phyloP scores from a whole-genome alignment of 148 eudicot species.

The Vaccinium corymbosum region DNA sequence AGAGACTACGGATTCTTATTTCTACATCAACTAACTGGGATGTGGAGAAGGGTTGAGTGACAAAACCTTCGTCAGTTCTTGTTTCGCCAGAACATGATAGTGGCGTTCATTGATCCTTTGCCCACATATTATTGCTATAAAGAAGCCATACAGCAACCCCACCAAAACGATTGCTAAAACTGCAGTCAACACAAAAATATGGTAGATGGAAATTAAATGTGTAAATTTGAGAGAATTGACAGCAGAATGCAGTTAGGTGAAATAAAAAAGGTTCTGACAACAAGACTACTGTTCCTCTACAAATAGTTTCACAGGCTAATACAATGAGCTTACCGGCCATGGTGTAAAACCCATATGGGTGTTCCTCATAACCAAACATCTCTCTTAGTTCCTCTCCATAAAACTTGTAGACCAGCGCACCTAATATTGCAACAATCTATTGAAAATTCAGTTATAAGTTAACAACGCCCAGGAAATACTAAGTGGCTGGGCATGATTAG shows the following conservation, averaged over 20 bases:
- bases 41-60: not conserved
- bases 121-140: constrained; percentile 97
- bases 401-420: constrained; percentile 80
- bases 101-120: constrained; percentile 96
- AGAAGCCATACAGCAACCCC: constrained; percentile 98
- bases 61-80: constrained; percentile 92
- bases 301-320: not conserved
- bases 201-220: not conserved
- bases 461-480: constrained; percentile 4
- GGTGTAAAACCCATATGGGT: constrained; percentile 92
- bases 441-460: constrained; percentile 19
- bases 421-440: constrained; percentile 90
- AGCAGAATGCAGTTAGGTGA: not conserved
- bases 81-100: constrained; percentile 96
- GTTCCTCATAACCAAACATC: constrained; percentile 98
- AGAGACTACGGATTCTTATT: not conserved
- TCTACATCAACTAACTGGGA: not conserved
- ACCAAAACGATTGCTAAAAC: constrained; percentile 86
- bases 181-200: constrained; percentile 24
- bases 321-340: constrained; percentile 66
- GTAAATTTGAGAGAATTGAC: not conserved
- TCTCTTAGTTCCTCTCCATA: constrained; percentile 96
- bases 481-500: not conserved
- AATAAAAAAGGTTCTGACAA: constrained; percentile 10
- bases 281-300: not conserved